These are phyloP conservation scores for Neurospora sp. DNA, from an alignment of 2,329 filamentous ascomycete genomes.

Conservation along the genomic window DNA sequence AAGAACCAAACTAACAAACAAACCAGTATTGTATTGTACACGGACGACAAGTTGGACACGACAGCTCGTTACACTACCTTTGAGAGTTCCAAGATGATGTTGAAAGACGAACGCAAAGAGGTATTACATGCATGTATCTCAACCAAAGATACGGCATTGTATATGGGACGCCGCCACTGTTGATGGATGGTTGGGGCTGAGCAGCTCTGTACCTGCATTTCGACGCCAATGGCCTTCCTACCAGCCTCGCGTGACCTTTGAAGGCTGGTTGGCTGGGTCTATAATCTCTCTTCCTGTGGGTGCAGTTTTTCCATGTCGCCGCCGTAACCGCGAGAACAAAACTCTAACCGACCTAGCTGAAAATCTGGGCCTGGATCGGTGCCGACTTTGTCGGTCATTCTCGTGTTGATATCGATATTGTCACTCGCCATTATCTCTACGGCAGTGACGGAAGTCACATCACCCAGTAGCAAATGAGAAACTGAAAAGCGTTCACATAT, in stretches of 20 bases:
- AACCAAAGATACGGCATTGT: not conserved
- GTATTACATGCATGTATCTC: not conserved
- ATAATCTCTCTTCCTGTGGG: not conserved
- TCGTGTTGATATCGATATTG: not conserved
- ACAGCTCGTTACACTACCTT: not conserved
- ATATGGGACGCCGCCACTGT: not conserved
- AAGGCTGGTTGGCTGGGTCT: not conserved
- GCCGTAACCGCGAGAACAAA: not conserved
- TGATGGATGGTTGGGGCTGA: not conserved
- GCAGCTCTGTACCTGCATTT: not conserved
- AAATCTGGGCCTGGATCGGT: not conserved
- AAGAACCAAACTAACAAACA: too few species aligned
- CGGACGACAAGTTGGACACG: not conserved
- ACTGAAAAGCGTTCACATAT: not conserved
- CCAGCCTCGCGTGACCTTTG: not conserved
- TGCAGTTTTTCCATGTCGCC: not conserved
- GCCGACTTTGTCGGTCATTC: not conserved
- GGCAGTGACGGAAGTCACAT: not conserved
- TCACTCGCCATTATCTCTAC: not conserved
- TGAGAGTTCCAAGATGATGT: not conserved
- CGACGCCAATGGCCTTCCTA: not conserved
- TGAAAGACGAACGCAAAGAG: not conserved
- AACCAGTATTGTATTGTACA: not conserved
- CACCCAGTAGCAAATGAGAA: not conserved
- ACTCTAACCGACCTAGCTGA: not conserved